Base-by-base conservation (phyloP, 2,329 filamentous ascomycete species). In the Ilyonectria sp. region DNA sequence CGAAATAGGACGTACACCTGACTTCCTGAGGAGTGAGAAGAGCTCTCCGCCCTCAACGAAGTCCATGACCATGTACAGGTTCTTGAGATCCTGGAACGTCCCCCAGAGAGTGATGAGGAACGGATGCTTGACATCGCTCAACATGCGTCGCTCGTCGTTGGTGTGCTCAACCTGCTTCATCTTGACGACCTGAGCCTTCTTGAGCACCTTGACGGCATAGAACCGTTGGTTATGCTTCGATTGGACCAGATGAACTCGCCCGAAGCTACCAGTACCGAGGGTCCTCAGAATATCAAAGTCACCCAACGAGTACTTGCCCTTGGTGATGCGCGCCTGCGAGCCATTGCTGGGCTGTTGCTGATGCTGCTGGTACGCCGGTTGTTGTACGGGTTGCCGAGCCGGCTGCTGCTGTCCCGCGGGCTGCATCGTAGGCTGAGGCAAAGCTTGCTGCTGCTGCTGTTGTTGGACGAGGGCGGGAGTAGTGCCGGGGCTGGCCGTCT, bases 81-180 rank as follows among this genome's bases (percentile, higher is more conserved):
- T 98, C 83, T 91, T 94, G 57, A 91, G 89, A 78, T 99, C 96
- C 80, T 98, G 95, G 82, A 98, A 99, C 10, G 96, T 99, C 65
- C 96, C 96, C 96, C 96, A 99, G 46, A 99, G 86, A 2, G 96
- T 99, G 79, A 99, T 96, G 71, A 99, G 86, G 84, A 99, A 99
- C 13, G 96, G 95, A 82, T 99, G 95, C 82, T 98, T 97, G 80
- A 98, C 96, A 80, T 97, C 93, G 80, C 94, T 93, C 77, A 99
- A 85, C 96, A 99, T 99, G 76, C 90, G 91, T 73, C 96, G 89
- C 85, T 99, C 96, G 82, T 99, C 96, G 79, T 99, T 99, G 74
- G 96, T 99, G 84, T 99, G 96, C 83, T 99, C 96, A 68, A 99
- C 94, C 83, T 99, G 96, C 89, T 99, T 99, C 96, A 99, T 98